Percentiles rank a stretch among this genome's conserved stretches.
Evolutionary conservation across 371 early-diverging fungal genomes (phyloP).

Genomic region (Conidiobolus incongruus): DNA sequence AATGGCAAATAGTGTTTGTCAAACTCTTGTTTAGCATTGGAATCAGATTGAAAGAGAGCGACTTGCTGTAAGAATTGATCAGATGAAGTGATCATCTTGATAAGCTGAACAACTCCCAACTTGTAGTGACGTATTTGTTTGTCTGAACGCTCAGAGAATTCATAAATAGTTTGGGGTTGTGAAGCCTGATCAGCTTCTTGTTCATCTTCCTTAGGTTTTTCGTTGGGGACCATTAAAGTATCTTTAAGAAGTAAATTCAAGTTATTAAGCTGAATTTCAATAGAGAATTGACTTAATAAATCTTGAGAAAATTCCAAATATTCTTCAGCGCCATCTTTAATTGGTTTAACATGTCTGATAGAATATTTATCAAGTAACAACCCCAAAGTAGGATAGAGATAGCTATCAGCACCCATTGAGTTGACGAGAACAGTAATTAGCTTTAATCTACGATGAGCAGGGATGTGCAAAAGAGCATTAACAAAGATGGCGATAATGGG

Average conservation of each 20-base stretch:
- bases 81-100: not conserved
- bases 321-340: slow-evolving; percentile 10
- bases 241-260: no score
- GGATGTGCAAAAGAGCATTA: slow-evolving; percentile 77
- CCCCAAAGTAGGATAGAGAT: slow-evolving; percentile 44
- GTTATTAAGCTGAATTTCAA: slow-evolving; percentile 40
- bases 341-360: slow-evolving; percentile 22
- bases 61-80: slow-evolving; percentile 39
- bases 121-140: slow-evolving; percentile 59
- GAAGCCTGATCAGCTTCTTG: slow-evolving; percentile 8
- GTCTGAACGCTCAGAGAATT: slow-evolving; percentile 21
- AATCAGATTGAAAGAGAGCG: slow-evolving; percentile 12
- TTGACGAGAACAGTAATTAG: slow-evolving; percentile 61
- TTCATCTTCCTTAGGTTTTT: slow-evolving; percentile 19
- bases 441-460: slow-evolving; percentile 72
- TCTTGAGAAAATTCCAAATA: no score
- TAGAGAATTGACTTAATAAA: slow-evolving; percentile 20
- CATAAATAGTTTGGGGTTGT: slow-evolving; percentile 12
- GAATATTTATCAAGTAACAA: slow-evolving; percentile 49
- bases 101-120: slow-evolving; percentile 39
- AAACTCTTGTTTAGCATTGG: slow-evolving; percentile 14
- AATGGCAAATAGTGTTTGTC: slow-evolving; percentile 25
- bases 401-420: slow-evolving; percentile 56
- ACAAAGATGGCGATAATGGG: slow-evolving; percentile 75
- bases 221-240: slow-evolving; percentile 27